Percentiles rank a stretch among this genome's conserved stretches.
Conservation (phyloP, 1,284 basidiomycete species). For the Vanrija sp. region DNA sequence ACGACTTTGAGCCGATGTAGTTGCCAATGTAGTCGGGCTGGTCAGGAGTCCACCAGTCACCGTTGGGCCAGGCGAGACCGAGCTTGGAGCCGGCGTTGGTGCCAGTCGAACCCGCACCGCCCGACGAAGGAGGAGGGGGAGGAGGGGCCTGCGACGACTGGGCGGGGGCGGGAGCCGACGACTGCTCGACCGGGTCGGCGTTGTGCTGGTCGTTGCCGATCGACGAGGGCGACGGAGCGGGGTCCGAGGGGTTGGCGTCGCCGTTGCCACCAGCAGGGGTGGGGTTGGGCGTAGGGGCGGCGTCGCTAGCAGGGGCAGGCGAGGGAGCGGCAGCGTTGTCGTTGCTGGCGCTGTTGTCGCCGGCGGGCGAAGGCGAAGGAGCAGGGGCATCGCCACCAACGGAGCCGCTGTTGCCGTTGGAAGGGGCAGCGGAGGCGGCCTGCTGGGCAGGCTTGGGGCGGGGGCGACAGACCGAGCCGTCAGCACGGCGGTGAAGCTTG, state of each 20-base stretch:
- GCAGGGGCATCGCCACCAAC: conserved; percentile 1
- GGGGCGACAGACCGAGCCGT: conserved; percentile 44
- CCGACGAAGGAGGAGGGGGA: conserved; percentile 5
- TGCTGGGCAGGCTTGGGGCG: conserved; percentile 19
- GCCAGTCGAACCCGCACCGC: conserved; percentile 11
- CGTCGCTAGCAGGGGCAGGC: conserved; percentile 16
- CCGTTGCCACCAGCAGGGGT: conserved; percentile 1
- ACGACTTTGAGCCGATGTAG: conserved; percentile 36
- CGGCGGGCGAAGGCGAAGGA: conserved; percentile 10
- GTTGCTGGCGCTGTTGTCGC: not conserved
- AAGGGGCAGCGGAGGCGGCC: conserved; percentile 14
- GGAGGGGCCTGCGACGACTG: conserved; percentile 15
- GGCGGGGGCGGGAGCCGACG: conserved; percentile 18
- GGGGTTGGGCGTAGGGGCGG: conserved; percentile 7
- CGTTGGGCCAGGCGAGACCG: conserved; percentile 63
- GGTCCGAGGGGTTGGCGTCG: not conserved
- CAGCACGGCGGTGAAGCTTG: conserved; percentile 23
- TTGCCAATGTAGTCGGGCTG: conserved; percentile 51
- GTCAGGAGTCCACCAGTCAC: conserved; percentile 16
- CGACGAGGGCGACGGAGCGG: not conserved
- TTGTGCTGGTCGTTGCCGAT: not conserved
- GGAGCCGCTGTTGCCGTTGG: not conserved
- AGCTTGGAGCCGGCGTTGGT: conserved; percentile 52
- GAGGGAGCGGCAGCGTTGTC: not conserved
- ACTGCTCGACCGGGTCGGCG: conserved; percentile 6